Conservation (phyloP, 2,329 filamentous ascomycete genomes). For the Colletotrichum scovillei region DNA sequence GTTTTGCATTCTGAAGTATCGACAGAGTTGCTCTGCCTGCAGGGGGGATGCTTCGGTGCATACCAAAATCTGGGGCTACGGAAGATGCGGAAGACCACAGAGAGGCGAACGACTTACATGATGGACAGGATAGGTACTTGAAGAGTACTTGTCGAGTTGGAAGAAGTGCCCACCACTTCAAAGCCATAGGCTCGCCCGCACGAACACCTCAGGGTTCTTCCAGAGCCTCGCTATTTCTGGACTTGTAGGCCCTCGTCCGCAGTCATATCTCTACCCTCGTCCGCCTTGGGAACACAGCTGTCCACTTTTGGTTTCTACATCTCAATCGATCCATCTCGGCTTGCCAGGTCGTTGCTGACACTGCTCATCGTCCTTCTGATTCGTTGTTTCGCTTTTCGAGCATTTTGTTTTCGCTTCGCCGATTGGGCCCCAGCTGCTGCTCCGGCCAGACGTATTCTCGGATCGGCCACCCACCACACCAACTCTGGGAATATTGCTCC, state of each 20-base stretch:
- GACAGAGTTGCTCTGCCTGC: slow-evolving; percentile 9
- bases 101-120: neutral
- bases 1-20: slow-evolving; percentile 14
- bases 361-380: slow-evolving; percentile 3
- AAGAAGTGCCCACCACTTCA: neutral
- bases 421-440: neutral
- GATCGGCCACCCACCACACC: neutral
- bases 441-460: neutral
- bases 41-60: neutral
- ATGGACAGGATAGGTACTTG: neutral
- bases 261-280: slow-evolving; percentile 4
- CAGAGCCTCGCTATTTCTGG: slow-evolving; percentile 4
- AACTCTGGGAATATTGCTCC: neutral
- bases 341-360: neutral
- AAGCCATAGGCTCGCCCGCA: slow-evolving; percentile 1
- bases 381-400: slow-evolving; percentile 9
- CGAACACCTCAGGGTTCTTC: slow-evolving; percentile 1
- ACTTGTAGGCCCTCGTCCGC: neutral
- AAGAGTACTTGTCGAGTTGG: slow-evolving; percentile 23
- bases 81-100: neutral
- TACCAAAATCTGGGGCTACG: neutral
- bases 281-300: neutral
- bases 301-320: neutral
- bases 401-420: neutral
- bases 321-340: neutral